Evolutionary conservation across 2,329 filamentous ascomycete genomes (phyloP).

Genomic region (Trichoderma citrinoviride): DNA sequence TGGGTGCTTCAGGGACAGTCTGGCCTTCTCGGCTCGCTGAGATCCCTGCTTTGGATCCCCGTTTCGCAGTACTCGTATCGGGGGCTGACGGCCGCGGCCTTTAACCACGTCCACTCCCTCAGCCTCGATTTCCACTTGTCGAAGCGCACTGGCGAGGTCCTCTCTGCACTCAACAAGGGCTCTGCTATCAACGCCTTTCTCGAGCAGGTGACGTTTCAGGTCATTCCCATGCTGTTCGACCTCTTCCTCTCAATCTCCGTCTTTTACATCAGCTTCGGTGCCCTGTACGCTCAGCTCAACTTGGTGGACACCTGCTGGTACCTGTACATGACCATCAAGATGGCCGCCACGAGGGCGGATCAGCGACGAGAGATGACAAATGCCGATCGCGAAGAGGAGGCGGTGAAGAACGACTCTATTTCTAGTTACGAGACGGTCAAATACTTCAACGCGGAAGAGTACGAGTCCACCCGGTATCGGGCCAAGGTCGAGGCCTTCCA

Average conservation of each 20-base stretch:
- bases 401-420: constrained; percentile 97
- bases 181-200: constrained; percentile 95
- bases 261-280: constrained; percentile 62
- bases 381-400: constrained; percentile 89
- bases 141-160: constrained; percentile 93
- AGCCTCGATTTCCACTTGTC: constrained; percentile 95
- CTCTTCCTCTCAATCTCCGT: constrained; percentile 75
- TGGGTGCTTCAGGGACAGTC: constrained; percentile 89
- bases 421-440: constrained; percentile 97
- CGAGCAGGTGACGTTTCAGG: constrained; percentile 93
- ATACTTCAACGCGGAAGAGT: constrained; percentile 82
- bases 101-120: constrained; percentile 93
- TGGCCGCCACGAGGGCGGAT: constrained; percentile 90
- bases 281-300: constrained; percentile 86
- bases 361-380: constrained; percentile 93
- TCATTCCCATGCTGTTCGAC: constrained; percentile 92
- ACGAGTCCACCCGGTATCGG: constrained; percentile 73
- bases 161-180: constrained; percentile 94
- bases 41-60: constrained; percentile 89
- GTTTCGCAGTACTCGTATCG: constrained; percentile 97
- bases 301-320: constrained; percentile 93
- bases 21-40: constrained; percentile 77
- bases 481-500: constrained; percentile 70
- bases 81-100: constrained; percentile 88
- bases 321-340: constrained; percentile 91